These are phyloP conservation scores for Vanrija sp. DNA, from an alignment of 1,284 basidiomycete genomes.

Conservation along the genomic window DNA sequence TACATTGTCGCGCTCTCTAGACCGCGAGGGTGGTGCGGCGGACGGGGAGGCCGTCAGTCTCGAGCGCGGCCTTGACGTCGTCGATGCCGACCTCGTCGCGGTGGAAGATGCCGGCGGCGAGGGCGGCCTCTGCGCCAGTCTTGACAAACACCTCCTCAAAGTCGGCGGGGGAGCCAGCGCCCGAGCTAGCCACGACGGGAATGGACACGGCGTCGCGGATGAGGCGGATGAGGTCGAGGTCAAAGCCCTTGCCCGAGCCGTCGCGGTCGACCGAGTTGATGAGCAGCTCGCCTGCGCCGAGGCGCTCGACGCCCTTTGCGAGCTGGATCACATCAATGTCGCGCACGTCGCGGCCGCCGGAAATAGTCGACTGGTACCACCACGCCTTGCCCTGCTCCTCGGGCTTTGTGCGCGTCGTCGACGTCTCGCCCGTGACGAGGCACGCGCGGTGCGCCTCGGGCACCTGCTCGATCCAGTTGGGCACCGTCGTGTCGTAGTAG, in stretches of 20 bases:
- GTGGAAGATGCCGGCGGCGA: constrained; percentile 98
- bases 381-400: constrained; percentile 71
- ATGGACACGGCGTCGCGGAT: constrained; percentile 75
- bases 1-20: background rate
- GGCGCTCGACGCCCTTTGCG: constrained; percentile 75
- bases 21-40: constrained; percentile 21
- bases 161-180: constrained; percentile 76
- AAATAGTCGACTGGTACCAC: constrained; percentile 99
- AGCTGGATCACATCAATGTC: constrained; percentile 90
- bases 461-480: constrained; percentile 66
- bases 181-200: constrained; percentile 91
- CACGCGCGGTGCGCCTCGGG: constrained; percentile 47
- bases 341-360: constrained; percentile 83
- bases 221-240: constrained; percentile 74
- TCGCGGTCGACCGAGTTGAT: constrained; percentile 97
- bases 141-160: constrained; percentile 80
- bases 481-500: constrained; percentile 63
- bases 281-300: constrained; percentile 93
- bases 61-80: constrained; percentile 64
- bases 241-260: constrained; percentile 89
- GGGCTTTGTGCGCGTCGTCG: constrained; percentile 53
- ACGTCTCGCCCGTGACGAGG: constrained; percentile 48
- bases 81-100: constrained; percentile 69
- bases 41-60: constrained; percentile 52
- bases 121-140: constrained; percentile 81